phyloP scores from a whole-genome alignment of 306 rosid species.

The Cucumis cinereus region DNA sequence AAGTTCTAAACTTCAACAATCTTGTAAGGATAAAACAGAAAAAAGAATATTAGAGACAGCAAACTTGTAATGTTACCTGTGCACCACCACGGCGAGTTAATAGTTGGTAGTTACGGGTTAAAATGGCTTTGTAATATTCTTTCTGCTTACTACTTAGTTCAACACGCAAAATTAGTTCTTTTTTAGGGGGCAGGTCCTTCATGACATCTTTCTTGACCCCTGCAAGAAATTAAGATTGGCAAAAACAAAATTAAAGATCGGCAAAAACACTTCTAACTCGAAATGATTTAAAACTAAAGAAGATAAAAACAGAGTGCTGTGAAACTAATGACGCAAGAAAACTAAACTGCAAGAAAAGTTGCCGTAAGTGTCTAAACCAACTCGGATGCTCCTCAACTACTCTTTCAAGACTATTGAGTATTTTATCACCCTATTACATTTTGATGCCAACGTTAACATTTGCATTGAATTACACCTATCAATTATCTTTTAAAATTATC shows the following conservation, averaged over 20 bases:
- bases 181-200: slow-evolving; percentile 98
- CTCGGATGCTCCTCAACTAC: background rate
- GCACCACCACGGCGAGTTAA: slow-evolving; percentile 96
- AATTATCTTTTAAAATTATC: background rate
- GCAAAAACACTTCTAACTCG: background rate
- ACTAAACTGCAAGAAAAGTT: background rate
- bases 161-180: slow-evolving; percentile 88
- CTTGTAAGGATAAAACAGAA: background rate
- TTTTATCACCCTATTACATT: background rate
- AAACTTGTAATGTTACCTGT: slow-evolving; percentile 43
- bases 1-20: slow-evolving; percentile 14
- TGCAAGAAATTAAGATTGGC: slow-evolving; percentile 15
- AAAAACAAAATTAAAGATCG: background rate
- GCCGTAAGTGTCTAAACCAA: no score
- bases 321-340: background rate
- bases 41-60: background rate
- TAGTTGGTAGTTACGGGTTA: slow-evolving; percentile 94
- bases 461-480: background rate
- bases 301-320: background rate
- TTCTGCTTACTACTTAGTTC: slow-evolving; percentile 92
- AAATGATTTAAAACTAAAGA: background rate
- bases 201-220: slow-evolving; percentile 99
- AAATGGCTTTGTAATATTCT: slow-evolving; percentile 93
- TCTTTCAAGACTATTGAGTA: background rate
- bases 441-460: background rate